These are phyloP conservation scores for Yamadazyma nakazawae DNA, from an alignment of 805 yeast species.

Conservation along the genomic window DNA sequence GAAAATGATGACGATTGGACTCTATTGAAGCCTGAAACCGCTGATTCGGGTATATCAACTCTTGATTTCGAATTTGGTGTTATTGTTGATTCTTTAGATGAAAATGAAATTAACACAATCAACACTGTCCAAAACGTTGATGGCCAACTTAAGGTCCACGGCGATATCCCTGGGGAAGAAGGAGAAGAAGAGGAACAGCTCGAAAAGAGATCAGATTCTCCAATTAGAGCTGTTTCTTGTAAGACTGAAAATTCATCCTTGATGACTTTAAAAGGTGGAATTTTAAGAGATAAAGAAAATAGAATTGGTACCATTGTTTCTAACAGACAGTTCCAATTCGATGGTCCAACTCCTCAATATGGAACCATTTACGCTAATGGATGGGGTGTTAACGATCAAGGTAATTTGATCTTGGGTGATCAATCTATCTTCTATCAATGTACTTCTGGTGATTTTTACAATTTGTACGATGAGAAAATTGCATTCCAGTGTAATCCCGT, in stretches of 20 bases:
- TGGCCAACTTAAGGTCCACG: conserved; percentile 20
- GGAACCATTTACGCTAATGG: conserved; percentile 38
- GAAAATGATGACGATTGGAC: conserved; percentile 36
- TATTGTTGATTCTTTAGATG: conserved; percentile 25
- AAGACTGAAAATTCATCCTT: conserved; percentile 21
- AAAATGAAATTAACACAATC: conserved; percentile 8
- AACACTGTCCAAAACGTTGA: conserved; percentile 3
- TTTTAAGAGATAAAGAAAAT: conserved; percentile 28
- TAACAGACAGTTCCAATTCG: conserved; percentile 39
- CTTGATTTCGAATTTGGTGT: conserved; percentile 36
- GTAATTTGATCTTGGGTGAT: conserved; percentile 33
- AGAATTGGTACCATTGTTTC: conserved; percentile 39
- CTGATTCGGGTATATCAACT: conserved; percentile 20
- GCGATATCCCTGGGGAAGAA: conserved; percentile 22
- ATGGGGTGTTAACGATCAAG: conserved; percentile 34
- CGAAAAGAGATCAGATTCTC: conserved; percentile 13
- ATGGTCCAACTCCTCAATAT: conserved; percentile 39
- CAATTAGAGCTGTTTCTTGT: conserved; percentile 30
- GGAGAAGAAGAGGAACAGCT: conserved; percentile 12
- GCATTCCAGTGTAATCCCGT: conserved; percentile 37
- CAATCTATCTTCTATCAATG: conserved; percentile 35
- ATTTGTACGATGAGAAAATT: conserved; percentile 32
- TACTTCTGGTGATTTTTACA: conserved; percentile 38
- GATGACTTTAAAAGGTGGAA: conserved; percentile 28
- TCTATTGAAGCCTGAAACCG: conserved; percentile 22